Base-by-base conservation (phyloP, 345 rosid species). In the Cardamine chenopodiifolia region DNA sequence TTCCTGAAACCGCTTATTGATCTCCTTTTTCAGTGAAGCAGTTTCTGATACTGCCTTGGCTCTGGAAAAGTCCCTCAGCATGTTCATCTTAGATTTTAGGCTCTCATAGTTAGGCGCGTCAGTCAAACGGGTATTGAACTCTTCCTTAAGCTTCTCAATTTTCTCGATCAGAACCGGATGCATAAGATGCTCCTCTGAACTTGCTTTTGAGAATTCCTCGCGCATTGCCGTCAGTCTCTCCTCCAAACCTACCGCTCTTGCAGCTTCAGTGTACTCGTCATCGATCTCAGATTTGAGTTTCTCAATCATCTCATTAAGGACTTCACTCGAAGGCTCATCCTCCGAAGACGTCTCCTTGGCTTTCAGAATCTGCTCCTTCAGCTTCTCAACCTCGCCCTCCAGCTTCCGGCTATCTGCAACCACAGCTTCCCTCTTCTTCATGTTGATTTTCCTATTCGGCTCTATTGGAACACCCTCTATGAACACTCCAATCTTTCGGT, bases 401-500 rank as follows among this genome's bases (percentile, higher is more conserved):
- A 91, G 82, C 68, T 86, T 86, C 45, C 69, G 66, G 32, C 75
- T 85, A 19, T 87, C 76, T 65, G 85, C 71, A 62, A 35, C 83
- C 32, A 82, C 80, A 1, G 72, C 69, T 12, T 87, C 93, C 69
- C 84, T 90, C 85, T 73, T 86, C 82, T 85, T 93, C 97, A 89
- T 89, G 80, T 85, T 89, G 67, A 78, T 5, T 82, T 86, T 91
- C 73, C 74, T 85, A 60, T 58, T 79, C 13, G 93, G 92, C 70
- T 88, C 94, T 52, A 91, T 37, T 3, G 89, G 86, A 28, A 74
- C 79, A 68, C 85, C 89, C 66, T 91, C 97, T 50, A 85, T 82
- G 73, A 88, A 86, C 35, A 85, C 85, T 79, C 97, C 97, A 35
- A 94, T 82, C 82, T 94, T 90, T 57, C 97, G 81, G 82, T 90